phyloP scores from a whole-genome alignment of 257 asterid genomes.

The Mitragyna speciosa region DNA sequence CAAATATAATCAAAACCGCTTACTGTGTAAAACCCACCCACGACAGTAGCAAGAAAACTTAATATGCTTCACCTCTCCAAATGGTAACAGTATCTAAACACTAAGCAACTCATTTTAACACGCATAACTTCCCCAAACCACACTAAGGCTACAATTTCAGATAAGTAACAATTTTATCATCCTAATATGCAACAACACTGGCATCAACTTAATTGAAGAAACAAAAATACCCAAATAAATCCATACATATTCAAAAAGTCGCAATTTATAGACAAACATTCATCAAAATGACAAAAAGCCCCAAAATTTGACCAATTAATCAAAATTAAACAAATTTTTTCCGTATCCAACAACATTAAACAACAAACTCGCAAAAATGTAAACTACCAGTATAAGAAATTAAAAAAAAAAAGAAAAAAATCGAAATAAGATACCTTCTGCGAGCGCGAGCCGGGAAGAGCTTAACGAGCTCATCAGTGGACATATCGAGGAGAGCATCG shows the following conservation, averaged over 20 bases:
- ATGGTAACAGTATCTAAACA: neutral
- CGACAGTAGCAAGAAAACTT: neutral
- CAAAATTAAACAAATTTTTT: neutral
- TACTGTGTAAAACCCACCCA: neutral
- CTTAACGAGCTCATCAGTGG: constrained; percentile 84
- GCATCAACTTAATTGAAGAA: neutral
- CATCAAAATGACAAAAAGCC: neutral
- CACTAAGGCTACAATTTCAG: neutral
- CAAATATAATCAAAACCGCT: neutral
- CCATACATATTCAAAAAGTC: neutral
- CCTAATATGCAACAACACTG: neutral
- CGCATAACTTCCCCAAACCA: too few relatives aligned
- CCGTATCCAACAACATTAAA: neutral
- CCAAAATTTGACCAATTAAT: neutral
- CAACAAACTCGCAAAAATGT: neutral
- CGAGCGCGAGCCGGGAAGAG: constrained; percentile 70
- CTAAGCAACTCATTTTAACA: neutral
- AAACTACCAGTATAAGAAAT: neutral
- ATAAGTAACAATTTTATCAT: neutral
- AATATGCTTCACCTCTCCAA: too few relatives aligned
- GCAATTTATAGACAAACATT: neutral
- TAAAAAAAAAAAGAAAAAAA: neutral
- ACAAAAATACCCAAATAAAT: neutral
- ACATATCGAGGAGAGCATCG: constrained; percentile 84
- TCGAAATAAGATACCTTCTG: constrained; percentile 43